A percentile compares a stretch with the other conserved stretches of the same genome.
Conservation (phyloP, 2,329 filamentous ascomycete species). For the Trematosphaeria pertusa region DNA sequence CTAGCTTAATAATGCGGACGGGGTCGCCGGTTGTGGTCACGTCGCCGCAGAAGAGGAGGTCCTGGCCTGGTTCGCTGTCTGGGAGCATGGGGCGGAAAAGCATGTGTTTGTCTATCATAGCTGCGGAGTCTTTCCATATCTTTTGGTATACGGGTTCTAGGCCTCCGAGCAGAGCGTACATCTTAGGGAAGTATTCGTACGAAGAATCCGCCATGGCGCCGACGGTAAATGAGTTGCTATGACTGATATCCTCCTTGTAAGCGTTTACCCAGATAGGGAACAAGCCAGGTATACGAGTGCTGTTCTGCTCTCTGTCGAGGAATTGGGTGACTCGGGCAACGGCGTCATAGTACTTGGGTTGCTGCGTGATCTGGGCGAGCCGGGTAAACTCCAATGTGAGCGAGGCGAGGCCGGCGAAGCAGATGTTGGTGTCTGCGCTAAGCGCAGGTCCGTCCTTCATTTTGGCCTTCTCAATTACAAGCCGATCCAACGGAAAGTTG, state of each 20-base stretch:
- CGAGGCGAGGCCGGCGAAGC: constrained; percentile 56
- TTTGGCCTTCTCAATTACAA: constrained; percentile 48
- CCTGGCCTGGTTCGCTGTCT: constrained; percentile 27
- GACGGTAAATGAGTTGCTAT: constrained; percentile 39
- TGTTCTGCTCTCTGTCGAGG: constrained; percentile 39
- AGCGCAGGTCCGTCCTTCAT: constrained; percentile 30
- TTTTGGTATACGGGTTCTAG: constrained; percentile 56
- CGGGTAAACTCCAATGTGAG: constrained; percentile 51
- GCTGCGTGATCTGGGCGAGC: constrained; percentile 44
- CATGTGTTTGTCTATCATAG: constrained; percentile 54
- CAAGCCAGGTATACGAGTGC: constrained; percentile 43
- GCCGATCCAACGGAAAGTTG: constrained; percentile 53
- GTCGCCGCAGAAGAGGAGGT: constrained; percentile 45
- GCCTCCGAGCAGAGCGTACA: constrained; percentile 48
- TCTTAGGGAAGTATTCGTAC: constrained; percentile 50
- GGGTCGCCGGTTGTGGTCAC: constrained; percentile 30
- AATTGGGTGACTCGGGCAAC: constrained; percentile 42
- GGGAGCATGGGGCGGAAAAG: constrained; percentile 56
- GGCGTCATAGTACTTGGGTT: constrained; percentile 47
- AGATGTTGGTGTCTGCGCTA: constrained; percentile 48
- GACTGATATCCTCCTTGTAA: constrained; percentile 33
- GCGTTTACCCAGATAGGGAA: constrained; percentile 51
- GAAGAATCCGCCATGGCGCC: constrained; percentile 48
- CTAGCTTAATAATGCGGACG: constrained; percentile 21
- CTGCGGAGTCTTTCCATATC: constrained; percentile 61